Conservation (phyloP, 2,329 filamentous ascomycete genomes). For the Colletotrichum plurivorum region DNA sequence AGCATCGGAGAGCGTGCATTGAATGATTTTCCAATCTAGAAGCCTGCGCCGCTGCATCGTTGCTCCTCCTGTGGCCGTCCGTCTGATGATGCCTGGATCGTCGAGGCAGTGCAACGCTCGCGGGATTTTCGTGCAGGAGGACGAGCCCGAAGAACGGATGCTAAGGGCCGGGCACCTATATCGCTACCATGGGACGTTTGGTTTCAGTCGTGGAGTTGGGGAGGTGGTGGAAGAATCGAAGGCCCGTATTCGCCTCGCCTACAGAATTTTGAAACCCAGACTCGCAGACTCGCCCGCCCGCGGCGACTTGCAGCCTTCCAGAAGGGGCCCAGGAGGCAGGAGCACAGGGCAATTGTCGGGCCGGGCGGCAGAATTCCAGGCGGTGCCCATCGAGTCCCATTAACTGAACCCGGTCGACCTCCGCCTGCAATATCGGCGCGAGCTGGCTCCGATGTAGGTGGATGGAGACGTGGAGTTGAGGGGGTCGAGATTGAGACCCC, state of each 20-base stretch:
- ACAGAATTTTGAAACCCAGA: constrained; percentile 29
- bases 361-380: constrained; percentile 18
- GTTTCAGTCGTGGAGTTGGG: constrained; percentile 38
- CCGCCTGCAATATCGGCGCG: constrained; percentile 37
- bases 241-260: constrained; percentile 32
- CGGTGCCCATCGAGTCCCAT: constrained; percentile 33
- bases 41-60: constrained; percentile 26
- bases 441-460: constrained; percentile 35
- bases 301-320: constrained; percentile 13
- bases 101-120: constrained; percentile 33
- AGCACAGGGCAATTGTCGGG: constrained; percentile 28
- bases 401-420: constrained; percentile 16
- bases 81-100: constrained; percentile 29
- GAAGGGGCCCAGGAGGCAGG: constrained; percentile 24
- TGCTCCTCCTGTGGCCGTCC: constrained; percentile 15
- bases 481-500: constrained; percentile 28
- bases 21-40: not conserved
- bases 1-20: constrained; percentile 2
- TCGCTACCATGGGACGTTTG: constrained; percentile 34
- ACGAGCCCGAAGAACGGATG: constrained; percentile 24
- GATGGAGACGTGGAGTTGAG: constrained; percentile 35
- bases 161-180: constrained; percentile 31
- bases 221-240: constrained; percentile 26
- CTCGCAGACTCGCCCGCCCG: constrained; percentile 21
- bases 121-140: constrained; percentile 26